Conservation (phyloP, 768 basidiomycete genomes). For the Sporobolomyces phaffii region DNA sequence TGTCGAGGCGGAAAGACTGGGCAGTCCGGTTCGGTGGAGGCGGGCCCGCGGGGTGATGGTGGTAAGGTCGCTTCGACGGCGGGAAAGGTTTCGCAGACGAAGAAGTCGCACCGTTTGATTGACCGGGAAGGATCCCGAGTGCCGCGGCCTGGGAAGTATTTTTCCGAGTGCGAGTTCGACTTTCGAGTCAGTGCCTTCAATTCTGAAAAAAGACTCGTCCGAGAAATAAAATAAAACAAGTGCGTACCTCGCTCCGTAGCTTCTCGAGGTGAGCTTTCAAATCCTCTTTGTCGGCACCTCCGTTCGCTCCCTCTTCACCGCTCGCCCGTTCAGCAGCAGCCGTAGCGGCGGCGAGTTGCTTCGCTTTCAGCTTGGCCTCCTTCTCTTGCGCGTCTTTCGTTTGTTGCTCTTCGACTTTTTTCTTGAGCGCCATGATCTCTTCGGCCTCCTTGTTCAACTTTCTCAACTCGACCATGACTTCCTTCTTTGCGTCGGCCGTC, state of each 20-base stretch:
- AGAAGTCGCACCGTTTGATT: neutral
- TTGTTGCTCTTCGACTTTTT: neutral
- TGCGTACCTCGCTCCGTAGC: neutral
- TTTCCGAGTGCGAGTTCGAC: no score
- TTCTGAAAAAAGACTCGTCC: neutral
- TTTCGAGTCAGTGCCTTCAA: no score
- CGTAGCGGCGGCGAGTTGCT: neutral
- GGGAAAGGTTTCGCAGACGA: neutral
- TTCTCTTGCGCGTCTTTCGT: neutral
- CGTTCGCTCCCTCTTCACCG: neutral
- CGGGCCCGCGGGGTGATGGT: neutral
- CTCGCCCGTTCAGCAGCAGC: neutral
- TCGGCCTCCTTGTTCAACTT: neutral
- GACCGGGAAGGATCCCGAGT: slow-evolving; percentile 1
- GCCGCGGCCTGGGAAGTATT: neutral
- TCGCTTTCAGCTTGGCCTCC: neutral
- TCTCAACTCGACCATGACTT: slow-evolving; percentile 4
- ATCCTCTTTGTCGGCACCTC: no score
- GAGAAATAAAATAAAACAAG: neutral
- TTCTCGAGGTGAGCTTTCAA: slow-evolving; percentile 2
- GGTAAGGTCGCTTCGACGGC: no score
- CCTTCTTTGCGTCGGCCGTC: neutral
- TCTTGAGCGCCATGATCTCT: neutral
- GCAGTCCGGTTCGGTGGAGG: neutral
- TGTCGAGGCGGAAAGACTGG: slow-evolving; percentile 6